Percentiles rank a stretch among this genome's conserved stretches.
Evolutionary conservation across 306 rosid species (phyloP).

Genomic region (Vigna radiata): DNA sequence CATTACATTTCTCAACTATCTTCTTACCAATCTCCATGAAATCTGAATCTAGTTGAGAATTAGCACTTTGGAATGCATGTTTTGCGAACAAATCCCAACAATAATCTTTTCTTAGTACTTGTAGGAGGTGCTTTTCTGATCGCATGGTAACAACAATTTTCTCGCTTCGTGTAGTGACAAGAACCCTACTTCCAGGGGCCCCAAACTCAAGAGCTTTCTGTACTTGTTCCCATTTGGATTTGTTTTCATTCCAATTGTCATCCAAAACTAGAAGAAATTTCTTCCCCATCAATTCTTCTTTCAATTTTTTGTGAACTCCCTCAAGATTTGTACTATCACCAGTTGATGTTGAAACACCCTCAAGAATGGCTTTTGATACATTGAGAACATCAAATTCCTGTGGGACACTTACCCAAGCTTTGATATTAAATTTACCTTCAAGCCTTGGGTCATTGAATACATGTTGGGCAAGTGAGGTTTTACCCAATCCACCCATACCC

Average conservation of each 20-base stretch:
- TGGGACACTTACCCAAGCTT: not conserved
- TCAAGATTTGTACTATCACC: not conserved
- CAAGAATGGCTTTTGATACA: no score
- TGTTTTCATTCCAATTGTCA: not conserved
- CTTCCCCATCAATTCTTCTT: no score
- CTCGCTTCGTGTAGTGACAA: not conserved
- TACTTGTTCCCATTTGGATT: not conserved
- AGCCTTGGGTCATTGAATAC: not conserved
- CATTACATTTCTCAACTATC: not conserved
- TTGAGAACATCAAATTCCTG: no score
- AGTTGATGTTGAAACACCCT: no score
- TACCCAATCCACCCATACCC: not conserved
- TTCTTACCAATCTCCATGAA: not conserved
- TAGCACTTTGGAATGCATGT: not conserved
- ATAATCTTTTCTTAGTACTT: accelerated
- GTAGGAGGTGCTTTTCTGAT: not conserved
- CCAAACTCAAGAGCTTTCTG: not conserved
- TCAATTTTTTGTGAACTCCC: not conserved
- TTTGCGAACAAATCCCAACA: not conserved
- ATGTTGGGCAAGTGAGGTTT: not conserved
- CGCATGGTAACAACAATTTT: not conserved
- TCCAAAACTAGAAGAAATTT: no score
- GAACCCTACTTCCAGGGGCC: not conserved
- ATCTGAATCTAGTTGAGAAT: not conserved
- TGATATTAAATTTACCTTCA: not conserved